These are phyloP conservation scores for Magnusiomyces clavatus DNA, from an alignment of 1,139 yeast species.

Conservation along the genomic window DNA sequence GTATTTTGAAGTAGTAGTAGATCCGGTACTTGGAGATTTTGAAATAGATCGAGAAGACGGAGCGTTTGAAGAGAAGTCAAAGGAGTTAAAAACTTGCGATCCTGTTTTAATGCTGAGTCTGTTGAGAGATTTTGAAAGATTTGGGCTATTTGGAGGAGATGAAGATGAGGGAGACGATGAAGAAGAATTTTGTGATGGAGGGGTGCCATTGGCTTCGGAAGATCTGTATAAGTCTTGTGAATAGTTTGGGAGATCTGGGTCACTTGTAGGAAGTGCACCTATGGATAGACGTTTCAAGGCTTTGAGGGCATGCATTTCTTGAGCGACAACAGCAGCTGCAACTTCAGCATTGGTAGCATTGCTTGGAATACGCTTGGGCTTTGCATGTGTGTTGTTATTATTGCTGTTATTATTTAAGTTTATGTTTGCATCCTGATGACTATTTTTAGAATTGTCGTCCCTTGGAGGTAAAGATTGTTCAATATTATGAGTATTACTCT, in stretches of 20 bases:
- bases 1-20: neutral
- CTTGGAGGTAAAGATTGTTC: too few relatives aligned
- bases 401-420: neutral
- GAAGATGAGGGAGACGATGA: neutral
- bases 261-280: constrained; percentile 37
- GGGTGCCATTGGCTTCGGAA: neutral
- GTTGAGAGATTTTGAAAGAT: neutral
- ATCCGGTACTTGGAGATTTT: neutral
- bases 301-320: constrained; percentile 41
- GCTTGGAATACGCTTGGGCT: neutral
- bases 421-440: neutral
- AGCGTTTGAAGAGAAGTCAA: constrained; percentile 10
- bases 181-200: constrained; percentile 8
- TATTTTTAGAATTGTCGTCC: neutral
- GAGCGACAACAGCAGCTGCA: constrained; percentile 39
- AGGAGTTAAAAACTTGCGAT: neutral
- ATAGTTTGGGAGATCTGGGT: constrained; percentile 39
- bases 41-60: neutral
- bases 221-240: constrained; percentile 7
- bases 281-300: constrained; percentile 42
- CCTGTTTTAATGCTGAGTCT: neutral
- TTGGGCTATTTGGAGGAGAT: neutral
- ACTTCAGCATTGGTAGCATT: constrained; percentile 19
- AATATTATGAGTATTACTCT: too few relatives aligned
- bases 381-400: neutral